phyloP scores from a whole-genome alignment of 352 stramenopile genomes.

The Peronospora destructor region DNA sequence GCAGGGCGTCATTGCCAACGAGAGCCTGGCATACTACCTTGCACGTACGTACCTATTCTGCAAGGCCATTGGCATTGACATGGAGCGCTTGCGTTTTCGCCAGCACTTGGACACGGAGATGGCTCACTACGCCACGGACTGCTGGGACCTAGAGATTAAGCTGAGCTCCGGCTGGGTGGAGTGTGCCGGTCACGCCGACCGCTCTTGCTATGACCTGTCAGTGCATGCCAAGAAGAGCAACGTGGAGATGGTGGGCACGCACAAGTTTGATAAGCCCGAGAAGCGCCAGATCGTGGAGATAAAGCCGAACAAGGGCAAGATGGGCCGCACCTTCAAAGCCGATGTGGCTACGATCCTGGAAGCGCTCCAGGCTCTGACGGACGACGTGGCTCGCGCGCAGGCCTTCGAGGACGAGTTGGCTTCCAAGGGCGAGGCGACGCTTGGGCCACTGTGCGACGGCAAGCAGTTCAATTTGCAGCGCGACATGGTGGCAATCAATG shows the following conservation, averaged over 20 bases:
- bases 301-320: constrained; percentile 94
- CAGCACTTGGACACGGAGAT: constrained; percentile 99
- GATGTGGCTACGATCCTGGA: constrained; percentile 82
- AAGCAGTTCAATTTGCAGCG: constrained; percentile 89
- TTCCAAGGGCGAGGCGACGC: constrained; percentile 78
- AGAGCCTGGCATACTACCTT: constrained; percentile 99
- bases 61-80: constrained; percentile 91
- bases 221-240: constrained; percentile 86
- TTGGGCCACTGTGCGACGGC: constrained; percentile 84
- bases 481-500: constrained; percentile 93
- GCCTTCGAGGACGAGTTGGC: constrained; percentile 90
- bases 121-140: constrained; percentile 99
- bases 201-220: constrained; percentile 96
- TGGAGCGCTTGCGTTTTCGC: constrained; percentile 93
- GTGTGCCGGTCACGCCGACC: constrained; percentile 97
- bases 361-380: constrained; percentile 73
- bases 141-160: constrained; percentile 99
- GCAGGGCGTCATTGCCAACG: constrained; percentile 94
- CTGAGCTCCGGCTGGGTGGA: constrained; percentile 97
- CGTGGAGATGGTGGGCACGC: constrained; percentile 83
- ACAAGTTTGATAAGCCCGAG: constrained; percentile 89
- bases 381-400: constrained; percentile 82
- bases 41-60: constrained; percentile 95
- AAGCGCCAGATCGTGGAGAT: constrained; percentile 91
- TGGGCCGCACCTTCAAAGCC: constrained; percentile 95